Evolutionary conservation across 2,329 filamentous ascomycete genomes (phyloP).

Genomic region (Xenoacremonium recifei): DNA sequence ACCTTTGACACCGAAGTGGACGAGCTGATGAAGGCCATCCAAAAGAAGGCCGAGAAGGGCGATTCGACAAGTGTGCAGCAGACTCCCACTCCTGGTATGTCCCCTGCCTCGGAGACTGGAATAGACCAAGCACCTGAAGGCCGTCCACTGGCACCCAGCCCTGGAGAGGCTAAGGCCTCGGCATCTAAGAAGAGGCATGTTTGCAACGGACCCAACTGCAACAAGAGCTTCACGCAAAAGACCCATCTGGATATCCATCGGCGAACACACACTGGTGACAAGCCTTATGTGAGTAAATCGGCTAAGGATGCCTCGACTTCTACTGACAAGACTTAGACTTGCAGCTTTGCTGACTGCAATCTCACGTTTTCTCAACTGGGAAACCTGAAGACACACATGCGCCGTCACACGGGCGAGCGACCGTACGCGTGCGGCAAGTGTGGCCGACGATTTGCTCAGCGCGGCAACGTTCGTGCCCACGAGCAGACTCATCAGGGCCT

Average conservation of each 20-base stretch:
- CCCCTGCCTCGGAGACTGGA: conserved; percentile 20
- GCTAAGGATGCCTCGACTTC: neutral
- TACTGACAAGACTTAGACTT: conserved; percentile 48
- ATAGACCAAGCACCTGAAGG: conserved; percentile 13
- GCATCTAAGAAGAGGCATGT: conserved; percentile 59
- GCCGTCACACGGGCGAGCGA: conserved; percentile 82
- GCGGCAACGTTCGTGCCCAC: conserved; percentile 82
- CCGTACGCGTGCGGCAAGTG: conserved; percentile 80
- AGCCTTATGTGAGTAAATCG: conserved; percentile 73
- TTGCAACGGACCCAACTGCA: conserved; percentile 72
- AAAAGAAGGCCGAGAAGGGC: conserved; percentile 56
- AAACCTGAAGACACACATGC: conserved; percentile 89
- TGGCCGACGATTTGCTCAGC: conserved; percentile 79
- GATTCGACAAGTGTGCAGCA: conserved; percentile 25
- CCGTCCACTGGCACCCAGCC: conserved; percentile 4
- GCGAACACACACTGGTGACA: conserved; percentile 83
- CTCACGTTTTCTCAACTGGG: conserved; percentile 86
- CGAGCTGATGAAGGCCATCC: conserved; percentile 84
- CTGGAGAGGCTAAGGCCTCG: conserved; percentile 26
- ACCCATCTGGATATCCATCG: conserved; percentile 91
- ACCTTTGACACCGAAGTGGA: conserved; percentile 82
- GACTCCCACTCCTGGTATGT: conserved; percentile 25
- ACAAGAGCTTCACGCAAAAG: conserved; percentile 84
- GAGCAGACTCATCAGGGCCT: conserved; percentile 74
- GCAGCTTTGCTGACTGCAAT: conserved; percentile 70